Percentiles rank a stretch among this genome's conserved stretches.
These are phyloP conservation scores for Boeremia exigua DNA, from an alignment of 2,329 filamentous ascomycete species.

Conservation along the genomic window DNA sequence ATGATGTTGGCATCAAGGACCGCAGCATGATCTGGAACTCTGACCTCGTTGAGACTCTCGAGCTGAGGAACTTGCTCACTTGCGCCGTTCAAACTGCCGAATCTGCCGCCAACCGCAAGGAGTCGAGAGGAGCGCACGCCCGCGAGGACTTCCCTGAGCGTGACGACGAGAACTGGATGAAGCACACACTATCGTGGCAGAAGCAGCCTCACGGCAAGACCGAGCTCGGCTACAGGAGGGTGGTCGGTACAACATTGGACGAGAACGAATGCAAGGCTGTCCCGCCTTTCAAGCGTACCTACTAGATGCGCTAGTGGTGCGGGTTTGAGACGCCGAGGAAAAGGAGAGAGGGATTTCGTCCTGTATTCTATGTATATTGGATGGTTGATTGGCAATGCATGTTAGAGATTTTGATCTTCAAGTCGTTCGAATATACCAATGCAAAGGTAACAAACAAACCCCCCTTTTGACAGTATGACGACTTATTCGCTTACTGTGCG, in stretches of 20 bases:
- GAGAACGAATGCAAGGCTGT: slow-evolving; percentile 96
- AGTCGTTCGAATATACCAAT: slow-evolving; percentile 8
- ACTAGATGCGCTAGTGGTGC: slow-evolving; percentile 60
- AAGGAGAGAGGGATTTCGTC: slow-evolving; percentile 14
- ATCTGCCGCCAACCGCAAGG: slow-evolving; percentile 90
- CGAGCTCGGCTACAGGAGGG: slow-evolving; percentile 83
- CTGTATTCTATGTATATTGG: slow-evolving; percentile 48
- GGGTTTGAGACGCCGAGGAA: not conserved
- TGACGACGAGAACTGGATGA: slow-evolving; percentile 98
- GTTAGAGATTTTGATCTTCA: slow-evolving; percentile 11
- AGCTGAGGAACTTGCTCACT: slow-evolving; percentile 92
- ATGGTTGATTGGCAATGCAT: slow-evolving; percentile 23
- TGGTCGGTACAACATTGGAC: slow-evolving; percentile 83
- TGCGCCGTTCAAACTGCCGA: slow-evolving; percentile 96
- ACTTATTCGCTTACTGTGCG: no score
- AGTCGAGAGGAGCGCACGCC: slow-evolving; percentile 95
- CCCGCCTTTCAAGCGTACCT: slow-evolving; percentile 93
- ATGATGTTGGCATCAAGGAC: slow-evolving; percentile 92
- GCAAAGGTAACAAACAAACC: slow-evolving; percentile 5
- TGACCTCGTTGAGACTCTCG: slow-evolving; percentile 93
- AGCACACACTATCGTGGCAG: slow-evolving; percentile 97
- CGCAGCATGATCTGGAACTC: slow-evolving; percentile 99
- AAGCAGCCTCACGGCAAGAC: slow-evolving; percentile 87
- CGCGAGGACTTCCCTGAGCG: slow-evolving; percentile 96
- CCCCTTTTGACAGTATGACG: not conserved